Conservation (phyloP, 83 land plant species). For the Picea engelmannii region DNA sequence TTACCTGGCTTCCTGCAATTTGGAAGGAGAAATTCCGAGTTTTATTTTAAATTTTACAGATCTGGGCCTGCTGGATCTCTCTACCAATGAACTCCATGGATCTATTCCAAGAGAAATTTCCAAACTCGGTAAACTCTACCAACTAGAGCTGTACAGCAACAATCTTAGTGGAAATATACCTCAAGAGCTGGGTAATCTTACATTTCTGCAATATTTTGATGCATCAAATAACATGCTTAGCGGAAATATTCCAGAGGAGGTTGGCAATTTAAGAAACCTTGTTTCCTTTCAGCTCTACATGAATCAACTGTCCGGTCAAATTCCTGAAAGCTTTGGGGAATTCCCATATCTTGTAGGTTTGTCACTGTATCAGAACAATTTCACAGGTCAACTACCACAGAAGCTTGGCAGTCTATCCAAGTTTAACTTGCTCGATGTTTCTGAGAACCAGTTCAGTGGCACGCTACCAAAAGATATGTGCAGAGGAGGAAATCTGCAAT, state of each 20-base stretch:
- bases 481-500: conserved; percentile 29
- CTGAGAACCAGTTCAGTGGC: conserved; percentile 41
- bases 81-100: conserved; percentile 58
- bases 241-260: conserved; percentile 57
- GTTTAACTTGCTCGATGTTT: conserved; percentile 36
- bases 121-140: conserved; percentile 35
- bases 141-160: conserved; percentile 68
- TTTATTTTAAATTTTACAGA: conserved; percentile 28
- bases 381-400: conserved; percentile 36
- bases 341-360: conserved; percentile 13
- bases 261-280: conserved; percentile 45
- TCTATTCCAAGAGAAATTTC: conserved; percentile 60
- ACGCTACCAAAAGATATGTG: conserved; percentile 49
- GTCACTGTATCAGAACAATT: conserved; percentile 30
- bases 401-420: conserved; percentile 21
- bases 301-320: conserved; percentile 52
- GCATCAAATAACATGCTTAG: conserved; percentile 69
- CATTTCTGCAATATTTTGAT: conserved; percentile 49
- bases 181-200: conserved; percentile 48
- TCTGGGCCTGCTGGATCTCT: conserved; percentile 56
- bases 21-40: conserved; percentile 68
- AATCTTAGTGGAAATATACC: conserved; percentile 66
- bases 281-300: conserved; percentile 57
- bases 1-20: conserved; percentile 60
- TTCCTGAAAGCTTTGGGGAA: conserved; percentile 41